Evolutionary conservation across 805 yeast genomes (phyloP), one percentile per base, ranked within the genome.

Genomic region (Cyberlindnera galapagoensis): DNA sequence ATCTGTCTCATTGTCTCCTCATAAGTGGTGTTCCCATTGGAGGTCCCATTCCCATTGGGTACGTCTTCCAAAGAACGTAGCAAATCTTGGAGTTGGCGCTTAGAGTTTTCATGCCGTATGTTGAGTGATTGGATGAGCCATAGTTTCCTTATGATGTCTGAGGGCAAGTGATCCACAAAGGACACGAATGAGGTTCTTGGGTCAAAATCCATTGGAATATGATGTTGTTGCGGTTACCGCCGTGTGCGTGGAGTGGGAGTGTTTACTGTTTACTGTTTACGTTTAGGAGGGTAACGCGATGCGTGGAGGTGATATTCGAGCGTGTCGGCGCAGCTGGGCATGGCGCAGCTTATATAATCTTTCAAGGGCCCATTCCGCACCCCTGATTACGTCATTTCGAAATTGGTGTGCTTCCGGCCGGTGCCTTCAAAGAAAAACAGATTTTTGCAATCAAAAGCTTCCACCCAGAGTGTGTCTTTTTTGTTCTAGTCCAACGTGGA

Each of bases 161-260:
- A 57, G 0, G 69, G 69, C 11, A 64, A 49, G 38, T 64, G 69
- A 36, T 65, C 71, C 31, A 63, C 50, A 1, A 59, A 46, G 18
- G 58, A 52, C 3, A 63, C 52, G 35, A 62, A 62, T 11, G 57
- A 49, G 24, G 61, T 56, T 26, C 69, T 47, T n/a, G 60, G 58
- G 32, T 63, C 69, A 11, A 46, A 38, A 33, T 42, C 33, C 20
- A 39, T n/a, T 26, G n/a, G 7, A 11, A 6, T 19, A 11, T 9
- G 14, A 20, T 35, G 13, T 18, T 3, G 33, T 18, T 27, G 25
- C 20, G 20, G 19, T 3, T 3, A 9, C 19, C 12, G 5, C 9
- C 22, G 12, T 26, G 17, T 16, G 15, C 25, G 22, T 30, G 13
- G 23, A 10, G 18, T 14, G 12, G 6, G 16, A 10, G 8, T 8